A percentile compares a stretch with the other conserved stretches of the same genome.
Evolutionary conservation across 345 rosid species (phyloP).

Genomic region (Ceriops zippeliana): DNA sequence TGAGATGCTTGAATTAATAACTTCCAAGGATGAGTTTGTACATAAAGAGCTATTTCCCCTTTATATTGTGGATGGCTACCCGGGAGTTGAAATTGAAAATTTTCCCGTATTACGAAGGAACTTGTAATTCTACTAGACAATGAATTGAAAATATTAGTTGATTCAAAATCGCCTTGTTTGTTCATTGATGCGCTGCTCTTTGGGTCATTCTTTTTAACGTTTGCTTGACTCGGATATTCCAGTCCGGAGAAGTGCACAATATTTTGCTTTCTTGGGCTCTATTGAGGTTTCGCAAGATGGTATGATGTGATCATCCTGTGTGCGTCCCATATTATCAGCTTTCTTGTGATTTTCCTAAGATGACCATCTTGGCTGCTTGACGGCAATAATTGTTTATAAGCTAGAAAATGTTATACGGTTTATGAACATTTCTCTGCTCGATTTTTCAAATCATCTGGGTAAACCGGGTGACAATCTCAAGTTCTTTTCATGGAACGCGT

Average conservation of each 20-base stretch:
- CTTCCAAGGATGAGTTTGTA: conserved; percentile 16
- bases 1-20: conserved; percentile 23
- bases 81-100: conserved; percentile 19
- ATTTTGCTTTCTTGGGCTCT: too few relatives aligned
- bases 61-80: conserved; percentile 22
- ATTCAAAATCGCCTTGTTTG: neutral
- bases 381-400: too few relatives aligned
- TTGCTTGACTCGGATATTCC: too few relatives aligned
- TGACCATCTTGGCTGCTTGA: too few relatives aligned
- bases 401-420: too few relatives aligned
- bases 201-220: neutral
- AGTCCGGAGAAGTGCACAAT: neutral
- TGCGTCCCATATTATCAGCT: too few relatives aligned
- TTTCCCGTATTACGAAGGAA: conserved; percentile 12
- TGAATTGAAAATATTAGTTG: conserved; percentile 1
- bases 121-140: conserved; percentile 15
- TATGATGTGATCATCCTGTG: too few relatives aligned
- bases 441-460: too few relatives aligned
- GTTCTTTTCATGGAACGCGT: neutral
- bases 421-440: too few relatives aligned
- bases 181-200: neutral
- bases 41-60: conserved; percentile 39
- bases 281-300: too few relatives aligned
- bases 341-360: too few relatives aligned
- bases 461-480: too few relatives aligned